These are phyloP conservation scores for Lagerstroemia speciosa DNA, from an alignment of 345 rosid species.

Conservation along the genomic window DNA sequence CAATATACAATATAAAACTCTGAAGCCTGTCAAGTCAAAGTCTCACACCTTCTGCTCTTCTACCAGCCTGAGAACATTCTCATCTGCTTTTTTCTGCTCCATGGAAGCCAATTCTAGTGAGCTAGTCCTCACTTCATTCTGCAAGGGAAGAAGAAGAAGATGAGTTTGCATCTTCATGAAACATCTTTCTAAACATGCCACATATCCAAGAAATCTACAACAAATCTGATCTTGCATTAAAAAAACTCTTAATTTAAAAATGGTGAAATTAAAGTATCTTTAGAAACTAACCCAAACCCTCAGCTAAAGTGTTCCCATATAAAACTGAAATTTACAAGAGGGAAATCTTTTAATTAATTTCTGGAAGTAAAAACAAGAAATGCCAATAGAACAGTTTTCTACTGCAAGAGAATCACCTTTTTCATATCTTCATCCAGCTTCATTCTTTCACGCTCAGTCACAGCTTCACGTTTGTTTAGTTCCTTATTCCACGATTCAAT, in stretches of 20 bases:
- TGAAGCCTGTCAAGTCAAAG: not conserved
- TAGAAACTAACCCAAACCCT: not conserved
- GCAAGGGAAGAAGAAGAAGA: conserved; percentile 13
- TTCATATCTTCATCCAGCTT: conserved; percentile 82
- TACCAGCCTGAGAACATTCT: conserved; percentile 55
- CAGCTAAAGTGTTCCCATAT: not conserved
- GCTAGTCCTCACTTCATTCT: conserved; percentile 50
- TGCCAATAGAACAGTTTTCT: not conserved
- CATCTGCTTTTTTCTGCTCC: conserved; percentile 71
- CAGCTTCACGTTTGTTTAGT: conserved; percentile 66
- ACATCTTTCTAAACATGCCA: not conserved
- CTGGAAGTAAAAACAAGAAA: not conserved
- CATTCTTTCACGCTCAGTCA: conserved; percentile 74
- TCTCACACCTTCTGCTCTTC: conserved; percentile 69
- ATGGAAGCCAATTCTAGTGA: conserved; percentile 72
- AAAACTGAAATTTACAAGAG: not conserved
- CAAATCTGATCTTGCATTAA: not conserved
- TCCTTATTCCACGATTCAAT: conserved; percentile 50
- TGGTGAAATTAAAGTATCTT: not conserved
- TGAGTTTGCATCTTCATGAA: conserved; percentile 10
- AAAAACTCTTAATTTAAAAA: not conserved
- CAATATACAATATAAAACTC: not conserved
- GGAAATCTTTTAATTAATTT: not conserved
- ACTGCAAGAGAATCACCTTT: conserved; percentile 29
- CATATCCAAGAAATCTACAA: not conserved